A percentile compares a stretch with the other conserved stretches of the same genome.
phyloP scores from a whole-genome alignment of 352 stramenopile species.

The Phytophthora melonis region DNA sequence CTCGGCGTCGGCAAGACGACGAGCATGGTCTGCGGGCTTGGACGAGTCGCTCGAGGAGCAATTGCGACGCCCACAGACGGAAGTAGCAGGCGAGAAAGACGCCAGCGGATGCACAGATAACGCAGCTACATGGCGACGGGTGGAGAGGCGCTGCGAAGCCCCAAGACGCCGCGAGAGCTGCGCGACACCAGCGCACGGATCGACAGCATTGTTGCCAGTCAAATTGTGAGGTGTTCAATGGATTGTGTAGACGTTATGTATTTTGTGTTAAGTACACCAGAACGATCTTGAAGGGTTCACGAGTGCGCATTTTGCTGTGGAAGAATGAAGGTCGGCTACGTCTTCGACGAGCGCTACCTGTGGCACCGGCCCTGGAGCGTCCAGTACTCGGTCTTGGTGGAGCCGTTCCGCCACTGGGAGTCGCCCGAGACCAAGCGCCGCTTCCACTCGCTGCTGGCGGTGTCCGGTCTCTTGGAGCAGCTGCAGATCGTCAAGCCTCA shows the following conservation, averaged over 20 bases:
- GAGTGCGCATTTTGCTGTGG: too few relatives aligned
- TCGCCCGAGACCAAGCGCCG: slow-evolving; percentile 82
- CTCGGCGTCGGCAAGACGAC: slow-evolving; percentile 4
- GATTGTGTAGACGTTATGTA: not conserved
- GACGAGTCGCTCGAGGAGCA: slow-evolving; percentile 26
- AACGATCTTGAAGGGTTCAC: not conserved
- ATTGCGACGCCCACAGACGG: slow-evolving; percentile 27
- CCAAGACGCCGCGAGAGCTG: slow-evolving; percentile 21
- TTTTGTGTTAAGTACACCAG: not conserved
- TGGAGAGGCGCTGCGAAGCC: not conserved
- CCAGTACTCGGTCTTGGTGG: slow-evolving; percentile 57
- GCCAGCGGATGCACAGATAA: slow-evolving; percentile 12
- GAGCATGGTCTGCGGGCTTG: not conserved
- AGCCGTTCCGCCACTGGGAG: slow-evolving; percentile 85
- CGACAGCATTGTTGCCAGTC: slow-evolving; percentile 41
- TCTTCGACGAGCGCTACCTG: slow-evolving; percentile 85
- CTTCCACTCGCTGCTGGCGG: slow-evolving; percentile 79
- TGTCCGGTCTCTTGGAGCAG: slow-evolving; percentile 64
- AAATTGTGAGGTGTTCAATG: slow-evolving; percentile 22
- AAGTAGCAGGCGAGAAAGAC: not conserved
- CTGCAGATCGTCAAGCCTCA: slow-evolving; percentile 55
- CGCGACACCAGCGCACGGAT: slow-evolving; percentile 20
- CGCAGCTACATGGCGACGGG: slow-evolving; percentile 15
- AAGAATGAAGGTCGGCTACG: slow-evolving; percentile 60
- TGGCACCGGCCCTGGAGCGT: slow-evolving; percentile 75